phyloP scores from a whole-genome alignment of 352 stramenopile species.

The Globisporangium acanthophoron region DNA sequence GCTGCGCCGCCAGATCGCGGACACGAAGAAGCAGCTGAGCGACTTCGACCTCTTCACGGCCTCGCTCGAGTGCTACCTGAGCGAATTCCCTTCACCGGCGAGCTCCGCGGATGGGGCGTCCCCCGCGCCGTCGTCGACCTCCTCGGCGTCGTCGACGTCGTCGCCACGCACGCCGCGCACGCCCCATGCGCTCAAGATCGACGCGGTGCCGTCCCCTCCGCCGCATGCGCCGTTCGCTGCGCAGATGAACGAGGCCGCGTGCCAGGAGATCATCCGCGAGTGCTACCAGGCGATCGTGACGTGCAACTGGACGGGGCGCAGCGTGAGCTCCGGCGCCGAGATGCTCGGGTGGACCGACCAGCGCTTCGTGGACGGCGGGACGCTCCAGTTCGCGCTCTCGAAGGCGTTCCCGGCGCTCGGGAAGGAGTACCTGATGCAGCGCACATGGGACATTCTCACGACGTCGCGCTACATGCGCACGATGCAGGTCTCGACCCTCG shows the following conservation, averaged over 20 bases:
- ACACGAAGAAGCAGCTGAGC: constrained; percentile 12
- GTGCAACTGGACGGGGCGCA: constrained; percentile 2
- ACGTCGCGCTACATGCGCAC: constrained; percentile 7
- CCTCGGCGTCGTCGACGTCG: not conserved
- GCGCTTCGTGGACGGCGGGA: constrained; percentile 12
- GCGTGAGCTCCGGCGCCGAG: constrained; percentile 6
- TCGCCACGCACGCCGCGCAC: not conserved
- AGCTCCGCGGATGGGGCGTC: not conserved
- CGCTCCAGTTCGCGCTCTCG: constrained; percentile 12
- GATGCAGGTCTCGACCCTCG: constrained; percentile 5
- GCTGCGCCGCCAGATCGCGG: constrained; percentile 9
- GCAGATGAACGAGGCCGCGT: constrained; percentile 6
- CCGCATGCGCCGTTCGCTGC: not conserved
- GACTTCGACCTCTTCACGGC: constrained; percentile 13
- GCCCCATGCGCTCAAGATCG: not conserved
- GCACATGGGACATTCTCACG: constrained; percentile 16
- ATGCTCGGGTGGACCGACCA: constrained; percentile 16
- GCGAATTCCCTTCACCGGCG: constrained; percentile 3
- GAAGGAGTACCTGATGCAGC: constrained; percentile 8
- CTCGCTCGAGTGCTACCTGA: constrained; percentile 11
- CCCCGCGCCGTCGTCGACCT: not conserved
- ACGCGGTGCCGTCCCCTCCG: not conserved
- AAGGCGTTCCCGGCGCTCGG: constrained; percentile 7
- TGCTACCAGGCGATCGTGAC: constrained; percentile 9
- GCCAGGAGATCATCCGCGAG: constrained; percentile 13